Conservation (phyloP, 192 early-diverging fungal species). For the Chytriomyces confervae region DNA sequence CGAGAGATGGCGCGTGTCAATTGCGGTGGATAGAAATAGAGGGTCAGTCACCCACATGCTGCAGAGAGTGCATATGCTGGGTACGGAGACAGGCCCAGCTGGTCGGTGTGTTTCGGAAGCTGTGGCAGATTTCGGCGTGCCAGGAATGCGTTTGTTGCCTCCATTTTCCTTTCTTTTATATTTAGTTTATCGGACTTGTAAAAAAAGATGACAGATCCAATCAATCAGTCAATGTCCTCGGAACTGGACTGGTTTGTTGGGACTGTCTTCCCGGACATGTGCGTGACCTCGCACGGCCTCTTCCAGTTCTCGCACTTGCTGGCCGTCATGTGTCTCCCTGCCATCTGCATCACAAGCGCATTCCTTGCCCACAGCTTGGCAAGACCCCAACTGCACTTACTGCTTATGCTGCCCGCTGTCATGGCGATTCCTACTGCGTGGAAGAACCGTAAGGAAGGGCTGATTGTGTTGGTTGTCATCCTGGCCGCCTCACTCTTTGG, state of each 20-base stretch:
- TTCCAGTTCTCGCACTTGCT: constrained; percentile 2
- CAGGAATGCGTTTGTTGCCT: not conserved
- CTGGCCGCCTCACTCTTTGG: not conserved
- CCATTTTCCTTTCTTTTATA: not conserved
- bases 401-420: not conserved
- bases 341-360: not conserved
- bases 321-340: not conserved
- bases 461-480: not conserved
- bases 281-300: not conserved
- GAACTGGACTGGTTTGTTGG: not conserved
- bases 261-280: not conserved
- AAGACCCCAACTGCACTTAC: not conserved
- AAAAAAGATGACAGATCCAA: not conserved
- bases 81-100: constrained; percentile 32
- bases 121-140: constrained; percentile 2
- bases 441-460: not conserved
- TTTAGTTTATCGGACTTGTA: not conserved
- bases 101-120: not conserved
- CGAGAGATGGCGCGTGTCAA: not conserved
- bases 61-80: constrained; percentile 27
- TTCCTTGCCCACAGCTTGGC: not conserved
- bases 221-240: not conserved
- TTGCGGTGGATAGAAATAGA: not conserved
- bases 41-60: constrained; percentile 8
- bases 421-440: not conserved